Evolutionary conservation across 1,284 basidiomycete genomes (phyloP).

Genomic region (Jaminaea rosea): DNA sequence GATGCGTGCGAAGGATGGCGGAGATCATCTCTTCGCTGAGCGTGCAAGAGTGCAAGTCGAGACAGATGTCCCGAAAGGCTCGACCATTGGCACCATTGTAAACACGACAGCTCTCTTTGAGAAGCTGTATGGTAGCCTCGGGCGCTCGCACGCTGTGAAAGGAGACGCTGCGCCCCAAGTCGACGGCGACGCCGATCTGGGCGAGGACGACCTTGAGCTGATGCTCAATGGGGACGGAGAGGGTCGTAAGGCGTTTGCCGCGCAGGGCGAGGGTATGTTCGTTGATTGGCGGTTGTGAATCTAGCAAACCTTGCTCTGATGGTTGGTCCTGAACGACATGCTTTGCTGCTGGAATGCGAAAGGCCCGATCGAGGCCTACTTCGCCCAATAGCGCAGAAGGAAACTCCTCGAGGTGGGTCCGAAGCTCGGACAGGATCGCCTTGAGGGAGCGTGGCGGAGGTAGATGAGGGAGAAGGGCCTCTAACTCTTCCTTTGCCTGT

Average conservation of each 20-base stretch:
- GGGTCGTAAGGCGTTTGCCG: slow-evolving; percentile 16
- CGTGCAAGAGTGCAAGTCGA: slow-evolving; percentile 40
- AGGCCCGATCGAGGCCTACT: slow-evolving; percentile 39
- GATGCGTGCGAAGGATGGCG: slow-evolving; percentile 20
- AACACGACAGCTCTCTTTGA: slow-evolving; percentile 10
- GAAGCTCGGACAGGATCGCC: slow-evolving; percentile 13
- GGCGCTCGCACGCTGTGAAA: slow-evolving; percentile 40
- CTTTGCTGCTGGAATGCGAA: slow-evolving; percentile 25
- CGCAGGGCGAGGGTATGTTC: neutral
- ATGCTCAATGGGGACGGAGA: slow-evolving; percentile 34
- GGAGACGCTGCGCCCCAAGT: slow-evolving; percentile 27
- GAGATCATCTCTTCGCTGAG: slow-evolving; percentile 28
- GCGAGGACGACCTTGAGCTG: slow-evolving; percentile 29
- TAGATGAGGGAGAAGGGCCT: slow-evolving; percentile 18
- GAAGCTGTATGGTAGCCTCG: slow-evolving; percentile 23
- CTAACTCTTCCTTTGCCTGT: slow-evolving; percentile 11
- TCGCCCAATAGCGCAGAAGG: slow-evolving; percentile 38
- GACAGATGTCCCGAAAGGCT: neutral
- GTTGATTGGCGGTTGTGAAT: neutral
- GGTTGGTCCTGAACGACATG: slow-evolving; percentile 9
- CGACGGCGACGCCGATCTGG: slow-evolving; percentile 29
- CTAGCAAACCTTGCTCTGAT: neutral
- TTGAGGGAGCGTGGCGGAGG: slow-evolving; percentile 25
- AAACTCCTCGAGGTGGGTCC: slow-evolving; percentile 16
- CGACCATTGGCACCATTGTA: neutral